phyloP scores from a whole-genome alignment of 257 asterid species.

The Coffea eugenioides region DNA sequence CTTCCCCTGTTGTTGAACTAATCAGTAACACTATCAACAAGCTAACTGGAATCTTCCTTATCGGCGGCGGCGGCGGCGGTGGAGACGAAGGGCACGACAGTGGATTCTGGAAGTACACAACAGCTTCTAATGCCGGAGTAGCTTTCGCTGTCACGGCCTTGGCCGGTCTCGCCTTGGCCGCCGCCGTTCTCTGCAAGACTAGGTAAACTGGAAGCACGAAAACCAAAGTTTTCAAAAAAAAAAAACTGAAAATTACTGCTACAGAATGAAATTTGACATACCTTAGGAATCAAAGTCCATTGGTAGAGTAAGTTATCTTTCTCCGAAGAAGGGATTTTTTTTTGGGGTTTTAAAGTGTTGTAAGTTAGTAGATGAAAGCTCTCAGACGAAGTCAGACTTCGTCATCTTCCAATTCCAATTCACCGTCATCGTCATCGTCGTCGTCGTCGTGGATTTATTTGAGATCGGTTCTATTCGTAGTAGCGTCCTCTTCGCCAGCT shows the following conservation, averaged over 20 bases:
- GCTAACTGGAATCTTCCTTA: conserved; percentile 26
- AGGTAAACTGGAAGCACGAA: conserved; percentile 36
- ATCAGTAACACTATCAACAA: conserved; percentile 39
- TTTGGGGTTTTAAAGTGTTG: conserved; percentile 1
- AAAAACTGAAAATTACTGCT: conserved; percentile 5
- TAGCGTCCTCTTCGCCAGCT: conserved; percentile 83
- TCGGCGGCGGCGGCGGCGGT: conserved; percentile 26
- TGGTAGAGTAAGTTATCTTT: conserved; percentile 12
- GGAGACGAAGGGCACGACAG: conserved; percentile 36
- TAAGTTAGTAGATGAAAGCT: conserved; percentile 76
- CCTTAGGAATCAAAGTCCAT: conserved; percentile 43
- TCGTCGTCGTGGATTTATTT: conserved; percentile 92
- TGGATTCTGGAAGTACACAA: conserved; percentile 39
- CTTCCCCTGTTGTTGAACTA: conserved; percentile 23
- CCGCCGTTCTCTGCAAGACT: conserved; percentile 57
- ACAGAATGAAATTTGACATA: conserved; percentile 24
- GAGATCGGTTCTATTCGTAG: conserved; percentile 88
- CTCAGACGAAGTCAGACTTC: conserved; percentile 87
- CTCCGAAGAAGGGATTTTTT: background rate
- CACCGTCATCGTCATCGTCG: conserved; percentile 61
- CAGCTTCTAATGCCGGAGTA: conserved; percentile 49
- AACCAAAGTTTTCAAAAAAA: background rate
- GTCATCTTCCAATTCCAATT: conserved; percentile 69
- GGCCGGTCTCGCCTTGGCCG: conserved; percentile 78
- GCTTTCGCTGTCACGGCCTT: conserved; percentile 73